A percentile compares a stretch with the other conserved stretches of the same genome.
Evolutionary conservation across 495 filamentous ascomycete genomes (phyloP).

Genomic region (Aspergillus wentii): DNA sequence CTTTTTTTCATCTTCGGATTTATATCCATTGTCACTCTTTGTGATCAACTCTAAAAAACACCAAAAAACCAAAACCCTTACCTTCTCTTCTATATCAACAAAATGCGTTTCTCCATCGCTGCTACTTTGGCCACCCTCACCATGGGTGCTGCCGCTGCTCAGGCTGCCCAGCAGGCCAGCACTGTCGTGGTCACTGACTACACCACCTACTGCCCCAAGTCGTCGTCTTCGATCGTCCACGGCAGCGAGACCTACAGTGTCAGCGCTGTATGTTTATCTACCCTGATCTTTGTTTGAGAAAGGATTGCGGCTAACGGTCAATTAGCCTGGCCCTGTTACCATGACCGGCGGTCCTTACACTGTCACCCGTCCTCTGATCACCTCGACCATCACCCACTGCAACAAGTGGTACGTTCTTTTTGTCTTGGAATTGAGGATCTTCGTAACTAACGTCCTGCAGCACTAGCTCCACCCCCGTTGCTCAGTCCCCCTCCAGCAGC

Average conservation of each 20-base stretch:
- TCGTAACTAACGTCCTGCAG: slow-evolving; percentile 4
- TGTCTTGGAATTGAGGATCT: slow-evolving; percentile 1
- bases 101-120: slow-evolving; percentile 89
- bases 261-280: slow-evolving; percentile 53
- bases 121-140: slow-evolving; percentile 61
- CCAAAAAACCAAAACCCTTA: slow-evolving; percentile 12
- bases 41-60: slow-evolving; percentile 12
- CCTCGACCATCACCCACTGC: slow-evolving; percentile 60
- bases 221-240: slow-evolving; percentile 68
- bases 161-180: slow-evolving; percentile 53
- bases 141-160: slow-evolving; percentile 46
- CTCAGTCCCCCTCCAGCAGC: slow-evolving; percentile 54
- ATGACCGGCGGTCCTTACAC: slow-evolving; percentile 58
- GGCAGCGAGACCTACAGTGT: slow-evolving; percentile 72
- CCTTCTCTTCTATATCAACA: no score
- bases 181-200: slow-evolving; percentile 76
- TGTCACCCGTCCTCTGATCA: slow-evolving; percentile 63
- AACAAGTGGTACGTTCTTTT: slow-evolving; percentile 51
- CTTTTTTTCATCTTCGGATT: slow-evolving; percentile 31
- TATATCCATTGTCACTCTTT: slow-evolving; percentile 20
- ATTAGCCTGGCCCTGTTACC: no score
- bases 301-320: no score
- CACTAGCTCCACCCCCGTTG: slow-evolving; percentile 30
- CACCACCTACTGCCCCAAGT: slow-evolving; percentile 80
- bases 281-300: no score